Base-by-base conservation (phyloP, 2,329 filamentous ascomycete genomes). In the Dryadomyces quercus-mongolicae region DNA sequence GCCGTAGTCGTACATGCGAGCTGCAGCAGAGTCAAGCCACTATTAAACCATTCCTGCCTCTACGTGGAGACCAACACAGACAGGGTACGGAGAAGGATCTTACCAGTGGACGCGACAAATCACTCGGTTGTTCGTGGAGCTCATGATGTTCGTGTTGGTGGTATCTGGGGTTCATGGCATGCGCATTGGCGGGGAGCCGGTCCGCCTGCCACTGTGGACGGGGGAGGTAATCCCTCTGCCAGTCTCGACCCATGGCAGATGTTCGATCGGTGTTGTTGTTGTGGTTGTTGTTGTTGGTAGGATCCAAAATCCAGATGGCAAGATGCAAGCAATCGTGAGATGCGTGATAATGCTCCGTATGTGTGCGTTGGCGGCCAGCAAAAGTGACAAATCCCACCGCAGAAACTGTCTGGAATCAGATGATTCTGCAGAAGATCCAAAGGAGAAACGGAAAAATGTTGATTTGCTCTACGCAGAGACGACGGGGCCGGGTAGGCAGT, bases 61-160 rank as follows among this genome's bases (percentile, higher is more conserved):
- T 16, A 12, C 36, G 15, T 40, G 36, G 10, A 40, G 10, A 40
- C 25, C 25, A 31, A 31, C 25, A 31, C 25, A 40, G 36, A 47
- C 7, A 31, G 22, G 12, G 12, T 9, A 7, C 15, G 22, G 22
- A n/a, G 15, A 22, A 8, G 20, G 2, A 31, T 20, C 56, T 42
- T 59, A 60, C 64, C 56, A 62, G 56, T 36, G 63, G 63, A 42
- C 60, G 59, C 51, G 61, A 55, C 40, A 60, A 52, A n/a, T 57
- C 56, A 36, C 25, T 44, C 12, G 53, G 9, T 25, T 47, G 58
- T n/a, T 52, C 40, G 18, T 52, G 50, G 13, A 45, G 50, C 13
- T 52, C 22, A 12, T 45, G 50, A 5, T 46, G 54, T 15, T 57
- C 54, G n/a, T 59, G 54, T 43, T 59, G 56, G 36, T 60, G 54